Base-by-base conservation (phyloP, 2,329 filamentous ascomycete species). In the Diplodia sapinea region DNA sequence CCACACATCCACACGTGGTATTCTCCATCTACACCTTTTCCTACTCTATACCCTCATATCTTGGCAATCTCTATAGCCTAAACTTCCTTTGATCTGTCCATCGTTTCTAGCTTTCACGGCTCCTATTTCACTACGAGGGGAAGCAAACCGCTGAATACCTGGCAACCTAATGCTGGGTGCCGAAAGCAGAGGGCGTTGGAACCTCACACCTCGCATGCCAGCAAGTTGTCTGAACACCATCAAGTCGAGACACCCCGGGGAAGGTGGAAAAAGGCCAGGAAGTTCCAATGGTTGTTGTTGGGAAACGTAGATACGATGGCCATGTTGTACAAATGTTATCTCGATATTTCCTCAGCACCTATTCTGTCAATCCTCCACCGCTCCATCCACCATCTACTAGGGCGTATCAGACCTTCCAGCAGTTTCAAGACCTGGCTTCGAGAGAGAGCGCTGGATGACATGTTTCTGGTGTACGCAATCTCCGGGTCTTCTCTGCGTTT, bases 221-320 rank as follows among this genome's bases (percentile, higher is more conserved):
- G 43, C 57, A 33, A 29, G 12, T 51, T 51, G 47, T 38, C 59
- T 51, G 43, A 29, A 63, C 17, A 51, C 31, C 59, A 50, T 8
- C 26, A 8, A 36, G 31, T 51, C 29, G 47, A 36, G 29, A 62
- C 36, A 50, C 17, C 15, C 56, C 11, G 17, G 47, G 57, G 59
- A 63, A 51, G 59, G 59, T 36, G 47, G 43, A 38, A 26, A 61
- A 20, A 51, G 59, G 59, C 59, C 47, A 63, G 59, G 59, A 63
- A 51, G 47, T 26, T 38, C 23, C 20, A 38, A 38, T 36, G 29
- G 59, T 50, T n/a, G 23, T 62, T 43, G 57, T 29, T 49, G 57
- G 57, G 59, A 63, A 63, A 63, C 59, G 59, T 63, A 63, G 59
- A 63, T 63, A 63, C 59, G 59, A 63, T 63, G 59, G 59, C 59